Evolutionary conservation across 345 rosid genomes (phyloP), one percentile per base, ranked within the genome.

Genomic region (Brassica rapa): DNA sequence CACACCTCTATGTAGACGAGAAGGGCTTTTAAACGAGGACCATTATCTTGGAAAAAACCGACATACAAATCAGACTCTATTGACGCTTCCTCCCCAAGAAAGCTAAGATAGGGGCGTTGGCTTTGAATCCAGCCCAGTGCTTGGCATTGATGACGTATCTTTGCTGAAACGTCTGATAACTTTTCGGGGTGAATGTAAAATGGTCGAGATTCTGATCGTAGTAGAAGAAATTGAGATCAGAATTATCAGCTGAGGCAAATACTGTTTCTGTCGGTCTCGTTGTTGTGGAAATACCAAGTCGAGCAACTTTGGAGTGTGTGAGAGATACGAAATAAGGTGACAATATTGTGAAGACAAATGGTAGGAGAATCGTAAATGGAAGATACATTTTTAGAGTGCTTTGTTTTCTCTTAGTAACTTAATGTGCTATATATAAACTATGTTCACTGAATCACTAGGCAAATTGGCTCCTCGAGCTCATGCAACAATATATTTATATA

Each of bases 131-230:
- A 4, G 68, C 85, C 91, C 89, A 89, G 21, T 82, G 6, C 73
- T 77, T 86, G 59, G 80, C 83, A 74, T 85, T 78, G 3, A 87
- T 77, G 0, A 74, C 57, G 7, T 84, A 87, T 81, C 84, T 83
- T 62, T 89, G 89, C 75, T 53, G 81, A 64, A 89, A 89, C 6
- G 83, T 77, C 9, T 81, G 70, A 72, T 83, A 87, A 71, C 93
- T 87, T 46, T 89, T 78, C 0, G 89, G 87, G 53, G 74, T 80
- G 67, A 76, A 89, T 65, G 78, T 84, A 80, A 87, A 87, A 63
- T 89, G 93, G 67, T 89, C 91, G 1, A 89, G 86, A 15, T 71
- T 86, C 63, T 87, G 91, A 5, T 55, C 65, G 74, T 56, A 84
- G 37, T 73, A 80, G 10, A 66, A 77, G 0, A 87, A 76, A 14